Evolutionary conservation across 768 basidiomycete genomes (phyloP).

Genomic region (Tricholomella constricta): DNA sequence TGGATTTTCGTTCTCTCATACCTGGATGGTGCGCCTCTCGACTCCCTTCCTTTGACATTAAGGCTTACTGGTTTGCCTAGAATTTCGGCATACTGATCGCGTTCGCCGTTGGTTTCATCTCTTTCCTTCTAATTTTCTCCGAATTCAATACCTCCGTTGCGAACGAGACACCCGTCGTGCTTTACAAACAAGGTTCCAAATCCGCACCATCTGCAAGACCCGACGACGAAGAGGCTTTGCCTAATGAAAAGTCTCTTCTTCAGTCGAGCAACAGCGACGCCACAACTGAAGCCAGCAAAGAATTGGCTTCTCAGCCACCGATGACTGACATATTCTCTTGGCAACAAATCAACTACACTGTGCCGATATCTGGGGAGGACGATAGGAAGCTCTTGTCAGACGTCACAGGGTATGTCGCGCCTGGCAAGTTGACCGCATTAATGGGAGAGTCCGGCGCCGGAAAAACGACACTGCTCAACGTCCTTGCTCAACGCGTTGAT

Average conservation of each 20-base stretch:
- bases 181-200: conserved; percentile 64
- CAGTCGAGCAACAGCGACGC: conserved; percentile 8
- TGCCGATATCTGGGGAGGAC: conserved; percentile 47
- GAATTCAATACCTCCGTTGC: conserved; percentile 50
- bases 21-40: conserved; percentile 22
- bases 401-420: conserved; percentile 77
- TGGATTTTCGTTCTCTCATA: conserved; percentile 40
- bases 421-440: conserved; percentile 67
- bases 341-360: conserved; percentile 61
- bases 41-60: background rate
- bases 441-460: conserved; percentile 52
- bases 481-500: conserved; percentile 38
- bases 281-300: conserved; percentile 25
- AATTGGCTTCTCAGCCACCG: conserved; percentile 34
- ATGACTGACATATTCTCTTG: conserved; percentile 67
- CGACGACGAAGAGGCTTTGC: conserved; percentile 33
- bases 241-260: conserved; percentile 30
- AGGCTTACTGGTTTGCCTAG: conserved; percentile 27
- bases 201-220: conserved; percentile 22
- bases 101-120: conserved; percentile 60
- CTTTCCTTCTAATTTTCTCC: conserved; percentile 57
- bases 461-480: conserved; percentile 48
- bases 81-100: conserved; percentile 71
- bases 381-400: conserved; percentile 60
- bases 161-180: conserved; percentile 41